Evolutionary conservation across 495 filamentous ascomycete genomes (phyloP), one percentile per base, ranked within the genome.

Genomic region (Penicillium malachiteum): DNA sequence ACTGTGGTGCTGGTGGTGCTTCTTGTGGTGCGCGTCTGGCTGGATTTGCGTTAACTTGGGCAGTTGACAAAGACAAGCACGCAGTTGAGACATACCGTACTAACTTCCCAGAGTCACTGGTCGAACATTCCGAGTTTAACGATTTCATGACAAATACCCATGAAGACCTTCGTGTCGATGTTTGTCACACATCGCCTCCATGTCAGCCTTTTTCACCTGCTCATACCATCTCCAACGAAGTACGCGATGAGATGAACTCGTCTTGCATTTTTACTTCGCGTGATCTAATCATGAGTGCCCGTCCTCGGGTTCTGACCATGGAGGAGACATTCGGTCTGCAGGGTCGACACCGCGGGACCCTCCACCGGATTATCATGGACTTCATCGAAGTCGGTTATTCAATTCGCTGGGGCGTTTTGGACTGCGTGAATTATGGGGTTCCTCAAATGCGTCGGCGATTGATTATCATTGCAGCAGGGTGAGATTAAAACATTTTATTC

Each of bases 151-250:
- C 66, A 0, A 67, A 68, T 16, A 37, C 65, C 9, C 37, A 59
- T 39, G 30, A 60, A 10, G 55, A 71, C 49, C 49, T 73, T 14
- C 64, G 63, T 18, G 81, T 90, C 0, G 91, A 96, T 59, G 74
- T 96, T 16, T 73, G 88, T 2, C 92, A 97, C 52, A 67, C 93
- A 0, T 94, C 89, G 0, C 90, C 91, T 0, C 92, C 93, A 0
- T 97, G 93, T 48, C 89, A 94, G 55, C 83, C 82, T 7, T 96
- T 87, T 69, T 95, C 89, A 0, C 83, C 85, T 0, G 89, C 88
- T 0, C 89, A 96, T 53, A 93, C 89, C 0, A 68, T 78, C 3
- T 58, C 75, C 0, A 82, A 84, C 1, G 32, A 52, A 18, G 72
- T 78, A 9, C 77, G 89, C 37, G 91, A 95, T 45, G 90, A 92